Percentiles rank a stretch among this genome's conserved stretches.
Evolutionary conservation across 768 basidiomycete genomes (phyloP).

Genomic region (Tremella fuciformis): DNA sequence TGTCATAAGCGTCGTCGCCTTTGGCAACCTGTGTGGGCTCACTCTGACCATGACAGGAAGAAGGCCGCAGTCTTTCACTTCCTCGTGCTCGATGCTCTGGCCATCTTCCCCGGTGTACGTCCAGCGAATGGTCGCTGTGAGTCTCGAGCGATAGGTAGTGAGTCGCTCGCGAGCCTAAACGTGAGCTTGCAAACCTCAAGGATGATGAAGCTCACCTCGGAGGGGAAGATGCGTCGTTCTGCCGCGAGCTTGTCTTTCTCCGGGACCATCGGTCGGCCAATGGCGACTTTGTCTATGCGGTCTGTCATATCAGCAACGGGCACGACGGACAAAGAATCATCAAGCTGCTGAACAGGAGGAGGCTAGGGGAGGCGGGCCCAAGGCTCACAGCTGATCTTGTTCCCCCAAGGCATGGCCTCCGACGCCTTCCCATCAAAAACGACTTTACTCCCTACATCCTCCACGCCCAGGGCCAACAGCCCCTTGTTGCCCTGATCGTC

Average conservation of each 20-base stretch:
- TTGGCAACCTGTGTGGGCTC: too few species aligned
- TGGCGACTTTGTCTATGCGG: constrained; percentile 80
- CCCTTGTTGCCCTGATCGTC: constrained; percentile 83
- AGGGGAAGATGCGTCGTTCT: constrained; percentile 78
- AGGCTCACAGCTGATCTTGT: constrained; percentile 58
- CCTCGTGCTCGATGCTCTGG: constrained; percentile 62
- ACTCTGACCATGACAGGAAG: constrained; percentile 90
- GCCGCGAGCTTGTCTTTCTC: constrained; percentile 72
- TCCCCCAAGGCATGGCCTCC: constrained; percentile 66
- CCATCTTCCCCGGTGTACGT: constrained; percentile 60
- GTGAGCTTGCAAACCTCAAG: not conserved
- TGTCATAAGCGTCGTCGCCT: constrained; percentile 58
- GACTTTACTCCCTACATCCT: constrained; percentile 86
- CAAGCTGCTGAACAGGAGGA: not conserved
- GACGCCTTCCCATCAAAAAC: constrained; percentile 76
- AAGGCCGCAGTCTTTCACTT: constrained; percentile 80
- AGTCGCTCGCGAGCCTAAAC: constrained; percentile 84
- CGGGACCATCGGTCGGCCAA: constrained; percentile 79
- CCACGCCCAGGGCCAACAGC: constrained; percentile 69
- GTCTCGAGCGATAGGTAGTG: constrained; percentile 83
- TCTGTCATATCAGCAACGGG: constrained; percentile 58
- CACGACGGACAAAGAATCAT: too few species aligned
- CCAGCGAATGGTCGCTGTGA: constrained; percentile 85
- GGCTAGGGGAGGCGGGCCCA: not conserved
- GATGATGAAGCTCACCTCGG: constrained; percentile 63